Percentiles rank a stretch among this genome's conserved stretches.
Conservation (phyloP, 2,329 filamentous ascomycete genomes). For the Graphiopsis chlorocephala region DNA sequence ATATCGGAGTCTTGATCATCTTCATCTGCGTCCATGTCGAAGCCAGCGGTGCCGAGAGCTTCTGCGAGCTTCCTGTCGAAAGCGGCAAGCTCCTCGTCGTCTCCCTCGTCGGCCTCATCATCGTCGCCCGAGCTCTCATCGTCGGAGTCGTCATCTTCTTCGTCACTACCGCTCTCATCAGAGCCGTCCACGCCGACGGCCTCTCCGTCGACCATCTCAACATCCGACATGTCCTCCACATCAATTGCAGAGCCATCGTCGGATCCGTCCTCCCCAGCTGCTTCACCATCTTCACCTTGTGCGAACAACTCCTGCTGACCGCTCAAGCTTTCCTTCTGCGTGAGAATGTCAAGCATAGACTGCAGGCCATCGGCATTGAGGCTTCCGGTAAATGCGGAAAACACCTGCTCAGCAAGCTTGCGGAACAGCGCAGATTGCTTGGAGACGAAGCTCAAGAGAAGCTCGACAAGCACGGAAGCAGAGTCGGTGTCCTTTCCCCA, state of each 20-base stretch:
- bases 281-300: constrained; percentile 37
- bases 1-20: constrained; percentile 73
- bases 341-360: constrained; percentile 65
- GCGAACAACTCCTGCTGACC: constrained; percentile 87
- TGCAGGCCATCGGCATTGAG: constrained; percentile 72
- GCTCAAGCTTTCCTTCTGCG: constrained; percentile 73
- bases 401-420: constrained; percentile 84
- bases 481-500: constrained; percentile 44
- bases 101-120: constrained; percentile 44
- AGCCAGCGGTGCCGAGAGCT: constrained; percentile 68
- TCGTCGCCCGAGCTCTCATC: constrained; percentile 40
- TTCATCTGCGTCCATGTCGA: constrained; percentile 52
- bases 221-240: constrained; percentile 36
- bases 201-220: constrained; percentile 35
- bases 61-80: constrained; percentile 76
- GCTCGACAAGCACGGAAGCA: constrained; percentile 77
- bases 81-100: constrained; percentile 54
- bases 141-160: constrained; percentile 26
- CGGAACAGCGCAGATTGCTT: constrained; percentile 81
- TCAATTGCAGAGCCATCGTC: constrained; percentile 40
- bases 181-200: constrained; percentile 22
- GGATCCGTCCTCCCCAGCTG: constrained; percentile 21
- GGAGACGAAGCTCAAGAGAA: constrained; percentile 84
- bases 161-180: constrained; percentile 26
- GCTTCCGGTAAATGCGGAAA: constrained; percentile 73